Conservation (phyloP, 441 rosid genomes). For the Brassica balearica region DNA sequence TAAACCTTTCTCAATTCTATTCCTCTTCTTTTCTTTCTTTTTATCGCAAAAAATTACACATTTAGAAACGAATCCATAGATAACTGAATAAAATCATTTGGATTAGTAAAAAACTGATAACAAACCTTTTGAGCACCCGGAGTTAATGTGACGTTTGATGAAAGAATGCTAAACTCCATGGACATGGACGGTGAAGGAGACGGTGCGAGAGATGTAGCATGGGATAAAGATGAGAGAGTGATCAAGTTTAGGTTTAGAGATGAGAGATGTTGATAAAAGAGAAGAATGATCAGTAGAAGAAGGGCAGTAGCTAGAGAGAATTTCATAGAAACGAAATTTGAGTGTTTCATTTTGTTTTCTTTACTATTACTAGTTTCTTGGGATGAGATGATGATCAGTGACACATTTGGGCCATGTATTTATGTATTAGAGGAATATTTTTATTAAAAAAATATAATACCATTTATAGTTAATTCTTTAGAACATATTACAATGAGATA, state of each 20-base stretch:
- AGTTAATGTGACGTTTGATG: slow-evolving; percentile 27
- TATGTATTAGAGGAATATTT: not conserved
- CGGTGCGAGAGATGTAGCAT: slow-evolving; percentile 10
- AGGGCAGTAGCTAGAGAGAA: slow-evolving; percentile 18
- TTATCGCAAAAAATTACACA: slow-evolving; percentile 7
- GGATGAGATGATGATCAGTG: slow-evolving; percentile 8
- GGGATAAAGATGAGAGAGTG: slow-evolving; percentile 16
- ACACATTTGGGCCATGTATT: slow-evolving; percentile 3
- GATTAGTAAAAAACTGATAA: not conserved
- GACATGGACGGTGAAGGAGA: slow-evolving; percentile 38
- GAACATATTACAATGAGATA: not conserved
- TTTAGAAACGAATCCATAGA: not conserved
- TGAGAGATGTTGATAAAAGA: slow-evolving; percentile 9
- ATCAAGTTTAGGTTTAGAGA: slow-evolving; percentile 19
- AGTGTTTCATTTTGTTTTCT: slow-evolving; percentile 5
- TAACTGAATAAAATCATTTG: not conserved
- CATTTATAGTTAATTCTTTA: not conserved
- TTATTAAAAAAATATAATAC: not conserved
- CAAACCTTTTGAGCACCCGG: slow-evolving; percentile 11
- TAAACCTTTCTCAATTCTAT: slow-evolving; percentile 45
- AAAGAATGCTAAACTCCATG: slow-evolving; percentile 12
- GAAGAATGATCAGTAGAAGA: slow-evolving; percentile 22
- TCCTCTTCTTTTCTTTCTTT: slow-evolving; percentile 26
- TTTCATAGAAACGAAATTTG: slow-evolving; percentile 20
- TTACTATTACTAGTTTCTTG: not conserved